These are phyloP conservation scores for Arxiozyma telluris DNA, from an alignment of 1,139 yeast species.

Conservation along the genomic window DNA sequence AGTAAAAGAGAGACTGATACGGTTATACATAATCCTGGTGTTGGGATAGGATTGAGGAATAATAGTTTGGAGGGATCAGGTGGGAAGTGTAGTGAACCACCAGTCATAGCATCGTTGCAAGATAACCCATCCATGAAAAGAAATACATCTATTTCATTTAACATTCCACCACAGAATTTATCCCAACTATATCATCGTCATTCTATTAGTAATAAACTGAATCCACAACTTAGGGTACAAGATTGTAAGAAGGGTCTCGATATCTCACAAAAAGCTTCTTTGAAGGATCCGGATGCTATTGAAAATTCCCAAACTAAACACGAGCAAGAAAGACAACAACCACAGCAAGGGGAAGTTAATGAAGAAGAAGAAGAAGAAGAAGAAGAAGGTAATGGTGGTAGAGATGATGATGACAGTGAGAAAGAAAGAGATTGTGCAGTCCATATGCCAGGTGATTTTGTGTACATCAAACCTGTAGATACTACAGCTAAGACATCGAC, in stretches of 20 bases:
- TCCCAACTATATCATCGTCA: slow-evolving; percentile 35
- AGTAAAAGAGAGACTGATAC: not conserved
- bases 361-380: not conserved
- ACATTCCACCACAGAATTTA: slow-evolving; percentile 11
- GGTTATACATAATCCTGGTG: not conserved
- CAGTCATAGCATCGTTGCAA: not conserved
- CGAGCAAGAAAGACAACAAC: not conserved
- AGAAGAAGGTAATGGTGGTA: slow-evolving; percentile 15
- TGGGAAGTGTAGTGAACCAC: not conserved
- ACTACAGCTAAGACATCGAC: not conserved
- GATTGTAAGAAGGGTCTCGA: not conserved
- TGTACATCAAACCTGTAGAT: slow-evolving; percentile 16
- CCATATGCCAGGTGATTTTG: slow-evolving; percentile 32
- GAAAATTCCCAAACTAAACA: not conserved
- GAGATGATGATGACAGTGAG: slow-evolving; percentile 21
- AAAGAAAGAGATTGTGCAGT: slow-evolving; percentile 19
- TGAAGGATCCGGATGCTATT: not conserved
- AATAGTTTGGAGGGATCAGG: not conserved
- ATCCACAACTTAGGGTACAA: not conserved
- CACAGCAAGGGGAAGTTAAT: not conserved
- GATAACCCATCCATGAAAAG: slow-evolving; percentile 8
- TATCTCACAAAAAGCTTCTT: not conserved
- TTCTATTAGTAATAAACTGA: slow-evolving; percentile 36
- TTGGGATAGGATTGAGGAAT: not conserved
- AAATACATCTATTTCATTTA: slow-evolving; percentile 15